Evolutionary conservation across 805 yeast genomes (phyloP), one percentile per base, ranked within the genome.

Genomic region (Candida caryicola): DNA sequence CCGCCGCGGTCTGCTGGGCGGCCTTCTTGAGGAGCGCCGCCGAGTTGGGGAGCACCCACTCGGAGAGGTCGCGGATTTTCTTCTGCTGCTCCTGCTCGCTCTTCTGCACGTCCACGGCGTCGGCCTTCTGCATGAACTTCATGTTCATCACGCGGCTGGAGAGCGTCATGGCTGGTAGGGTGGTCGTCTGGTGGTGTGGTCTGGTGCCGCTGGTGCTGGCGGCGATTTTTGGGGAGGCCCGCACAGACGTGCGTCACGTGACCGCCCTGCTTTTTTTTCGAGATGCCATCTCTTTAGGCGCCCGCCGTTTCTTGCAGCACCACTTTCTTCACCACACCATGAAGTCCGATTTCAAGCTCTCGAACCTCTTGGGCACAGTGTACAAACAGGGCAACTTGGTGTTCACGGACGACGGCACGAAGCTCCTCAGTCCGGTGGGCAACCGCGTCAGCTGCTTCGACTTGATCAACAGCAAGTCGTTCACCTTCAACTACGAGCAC

Each of bases 351-450:
- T 88, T 83, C 52, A 68, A 82, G 74, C 84, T 93, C 52, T 81
- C 95, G 23, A 93, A 91, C 64, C 71, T 93, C 23, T 68, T 93
- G 51, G 99, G 99, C 19, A 90, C 98, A 0, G 98, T 93, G 3
- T 93, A 93, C 57, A 73, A 95, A 34, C 86, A 84, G 56, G 99
- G 98, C n/a, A 89, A 91, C 59, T 65, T 93, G 18, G 71, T 82
- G 4, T 93, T 83, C 66, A 82, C 95, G 1, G 78, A 82, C 1
- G 96, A 90, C 56, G 99, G 99, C 2, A 79, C 84, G 8, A 76
- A 78, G 39, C 69, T 93, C 23, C 64, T 93, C 32, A 82, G 93
- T 42, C 98, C 99, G 0, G 98, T 93, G 3, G 99, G 99, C 10
- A 93, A 91, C 60, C 67, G 98, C 55, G 90, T 93, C 21, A 74